Base-by-base conservation (phyloP, 179 eudicot genomes). In the Dionaea muscipula region DNA sequence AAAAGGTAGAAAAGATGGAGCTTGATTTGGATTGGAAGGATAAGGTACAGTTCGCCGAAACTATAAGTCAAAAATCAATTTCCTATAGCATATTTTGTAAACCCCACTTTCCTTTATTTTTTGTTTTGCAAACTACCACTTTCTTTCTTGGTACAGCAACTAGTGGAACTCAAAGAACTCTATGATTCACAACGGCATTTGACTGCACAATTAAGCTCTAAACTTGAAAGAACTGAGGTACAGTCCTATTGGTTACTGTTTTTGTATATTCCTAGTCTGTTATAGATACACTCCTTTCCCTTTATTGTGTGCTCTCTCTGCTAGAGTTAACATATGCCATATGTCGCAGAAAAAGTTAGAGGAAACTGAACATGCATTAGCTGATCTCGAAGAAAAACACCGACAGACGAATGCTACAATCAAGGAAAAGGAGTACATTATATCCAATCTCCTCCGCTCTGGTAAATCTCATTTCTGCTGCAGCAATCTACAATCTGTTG, bases 361-460 rank as follows among this genome's bases (percentile, higher is more conserved):
- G 57, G 86, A 85, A 77, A 93, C 93, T 54, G 89, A 81, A 66
- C 69, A 83, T 77, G 71, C 86, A 46, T 71, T 87, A 69, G 68
- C 69, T 58, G 85, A 85, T 69, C 94, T 93, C 47, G 95, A 88
- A 76, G 96, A 88, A 59, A 81, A 73, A 65, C 81, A 81, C 61
- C 79, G 86, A 64, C 94, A 93, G 64, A 95, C 99, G 54, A 88
- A 72, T 76, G 81, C 81, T 45, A 82, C 86, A 38, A 93, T 88
- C 50, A 88, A 81, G 72, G 96, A 93, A 60, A 93, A 88, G 66
- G 99, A 93, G 52, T 85, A 70, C 59, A 59, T 93, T 48, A 93
- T 93, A 57, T 73, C 78, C 60, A 82, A 85, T 74, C 90, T 93
- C 59, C 78, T 93, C 25, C 76, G 81, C 67, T 93, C 99, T 53